Base-by-base conservation (phyloP, 2,329 filamentous ascomycete genomes). In the Verticillium tricorpus region DNA sequence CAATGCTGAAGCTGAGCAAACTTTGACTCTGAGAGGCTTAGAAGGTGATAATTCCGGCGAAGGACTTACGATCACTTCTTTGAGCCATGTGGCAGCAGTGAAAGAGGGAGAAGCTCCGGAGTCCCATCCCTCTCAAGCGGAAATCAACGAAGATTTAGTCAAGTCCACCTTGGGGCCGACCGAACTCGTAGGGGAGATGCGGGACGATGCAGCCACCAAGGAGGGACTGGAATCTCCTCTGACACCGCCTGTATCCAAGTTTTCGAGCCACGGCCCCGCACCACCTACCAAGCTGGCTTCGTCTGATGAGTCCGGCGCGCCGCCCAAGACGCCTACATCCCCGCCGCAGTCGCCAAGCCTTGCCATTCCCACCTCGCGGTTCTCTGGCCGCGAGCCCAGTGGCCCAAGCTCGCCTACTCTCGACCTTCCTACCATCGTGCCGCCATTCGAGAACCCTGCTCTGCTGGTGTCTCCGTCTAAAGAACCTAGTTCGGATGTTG, bases 281-380 rank as follows among this genome's bases (percentile, higher is more conserved):
- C 9, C 57, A 4, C 57, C 35, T 11, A 32, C 22, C 37, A 45
- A 25, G 14, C 25, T 32, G 37, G 9, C 57, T 3, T 40, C 57
- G 5, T 3, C 56, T 15, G 19, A 11, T 2, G 56, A 58, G 39
- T 14, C 50, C 60, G 31, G 69, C 67, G 59, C 52, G 9, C 64
- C 69, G 25, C 57, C 70, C 19, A 66, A 60, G 19, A 60, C 60
- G 11, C 60, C 62, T 12, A 15, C 58, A 8, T 64, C 62, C 6
- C 61, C 61, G 35, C 31, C 14, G n/a, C 19, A 15, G 22, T 62
- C 60, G 14, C 60, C 60, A 5, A 50, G 59, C 63, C 68, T 67
- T 58, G 71, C 37, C 12, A 74, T 74, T 40, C 76, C 78, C 15
- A 73, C 74, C 58, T 80, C 79, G 57, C 80, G 74, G 63, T 80